Evolutionary conservation across 202 grass and related monocot genomes (phyloP).

Genomic region (Bolboschoenoplectus hybrid): DNA sequence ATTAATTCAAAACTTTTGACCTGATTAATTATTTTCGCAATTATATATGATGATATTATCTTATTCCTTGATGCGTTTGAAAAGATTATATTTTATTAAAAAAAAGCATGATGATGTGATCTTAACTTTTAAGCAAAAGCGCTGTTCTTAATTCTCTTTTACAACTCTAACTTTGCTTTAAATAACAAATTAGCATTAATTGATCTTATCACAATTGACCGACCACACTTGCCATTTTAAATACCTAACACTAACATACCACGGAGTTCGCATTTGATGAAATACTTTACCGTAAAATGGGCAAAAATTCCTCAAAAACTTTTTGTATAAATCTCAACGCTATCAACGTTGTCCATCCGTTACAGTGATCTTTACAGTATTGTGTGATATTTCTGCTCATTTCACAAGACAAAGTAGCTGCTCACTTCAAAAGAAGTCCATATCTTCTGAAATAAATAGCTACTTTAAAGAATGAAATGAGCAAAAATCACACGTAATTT

Average conservation of each 20-base stretch:
- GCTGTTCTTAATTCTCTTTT: not conserved
- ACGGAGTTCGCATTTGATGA: too few species aligned
- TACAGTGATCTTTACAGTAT: too few species aligned
- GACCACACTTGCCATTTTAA: conserved; percentile 12
- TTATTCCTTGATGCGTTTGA: not conserved
- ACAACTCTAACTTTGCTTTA: conserved; percentile 19
- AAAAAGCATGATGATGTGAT: not conserved
- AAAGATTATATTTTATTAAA: not conserved
- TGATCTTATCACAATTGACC: conserved; percentile 30
- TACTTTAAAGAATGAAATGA: too few species aligned
- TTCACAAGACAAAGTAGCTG: too few species aligned
- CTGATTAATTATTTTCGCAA: not conserved
- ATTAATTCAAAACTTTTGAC: not conserved
- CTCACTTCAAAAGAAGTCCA: too few species aligned
- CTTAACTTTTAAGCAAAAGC: conserved; percentile 26
- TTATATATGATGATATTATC: not conserved
- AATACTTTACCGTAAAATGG: too few species aligned
- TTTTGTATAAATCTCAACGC: too few species aligned
- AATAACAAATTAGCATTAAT: conserved; percentile 20
- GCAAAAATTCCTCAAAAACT: too few species aligned
- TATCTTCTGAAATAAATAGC: too few species aligned
- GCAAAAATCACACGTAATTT: too few species aligned
- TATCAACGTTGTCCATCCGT: too few species aligned
- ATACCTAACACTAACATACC: not conserved
- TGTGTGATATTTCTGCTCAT: too few species aligned